Evolutionary conservation across 768 basidiomycete genomes (phyloP), one percentile per base, ranked within the genome.

Genomic region (Termitomyces sp.): DNA sequence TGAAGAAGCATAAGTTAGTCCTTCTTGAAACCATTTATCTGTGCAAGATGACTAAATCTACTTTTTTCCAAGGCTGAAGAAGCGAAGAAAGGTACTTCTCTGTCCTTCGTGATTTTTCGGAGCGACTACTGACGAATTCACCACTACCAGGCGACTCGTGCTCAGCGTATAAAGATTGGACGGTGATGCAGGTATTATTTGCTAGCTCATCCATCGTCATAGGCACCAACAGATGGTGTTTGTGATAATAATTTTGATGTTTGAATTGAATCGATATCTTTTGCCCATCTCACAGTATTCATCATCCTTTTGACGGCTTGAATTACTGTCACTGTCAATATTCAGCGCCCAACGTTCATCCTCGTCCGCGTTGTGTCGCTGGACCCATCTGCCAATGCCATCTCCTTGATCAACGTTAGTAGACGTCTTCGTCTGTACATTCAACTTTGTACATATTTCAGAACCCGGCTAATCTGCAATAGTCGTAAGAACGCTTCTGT

Each of bases 1-100:
- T 96, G 88, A 93, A 89, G 83, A 96, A 95, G 77, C 94, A 96
- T 74, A 96, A 96, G 93, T 94, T 70, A 74, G 91, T 81, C 3
- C 32, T 52, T 32, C n/a, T 54, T 38, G 8, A 3, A 25, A 36
- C 7, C 29, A 48, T 57, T 60, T 40, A n/a, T 54, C 43, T 60
- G 57, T 48, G 32, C 38, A 20, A 59, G 31, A 42, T 51, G 48
- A 50, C 42, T 47, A 48, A 47, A 60, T 46, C 53, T 29, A 29
- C 10, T 49, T 53, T 55, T 62, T 53, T 65, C 6, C 63, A 94
- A 94, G 92, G 79, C 83, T 92, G 69, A 92, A 88, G 86, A 96
- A 96, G 81, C 86, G 92, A 67, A 83, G 94, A 83, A 90, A 86
- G 79, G 92, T 92, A 72, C 62, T 86, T 25, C 40, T 57, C 60